Conservation (phyloP, 176 grass and related monocot genomes). For the Rhynchospora breviuscula region DNA sequence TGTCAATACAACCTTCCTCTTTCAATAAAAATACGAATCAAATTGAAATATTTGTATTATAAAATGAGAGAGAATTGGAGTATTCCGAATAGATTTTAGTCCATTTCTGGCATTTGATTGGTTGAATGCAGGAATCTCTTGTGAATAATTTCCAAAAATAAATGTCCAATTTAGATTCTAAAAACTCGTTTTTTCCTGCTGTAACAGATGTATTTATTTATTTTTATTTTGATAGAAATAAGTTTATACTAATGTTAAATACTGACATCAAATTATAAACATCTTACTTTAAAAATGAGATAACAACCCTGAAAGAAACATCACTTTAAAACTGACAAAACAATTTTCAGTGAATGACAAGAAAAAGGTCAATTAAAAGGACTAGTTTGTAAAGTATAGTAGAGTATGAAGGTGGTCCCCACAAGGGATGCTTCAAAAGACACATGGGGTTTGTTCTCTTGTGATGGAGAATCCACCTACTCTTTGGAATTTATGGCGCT, state of each 20-base stretch:
- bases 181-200: too few species aligned
- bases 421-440: conserved; percentile 13
- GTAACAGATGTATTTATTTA: too few species aligned
- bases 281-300: not conserved
- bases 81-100: not conserved
- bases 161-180: too few species aligned
- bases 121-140: too few species aligned
- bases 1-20: too few species aligned
- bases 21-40: not conserved
- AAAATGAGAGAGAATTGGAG: not conserved
- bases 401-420: not conserved
- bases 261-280: not conserved
- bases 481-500: conserved; percentile 35
- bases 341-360: not conserved
- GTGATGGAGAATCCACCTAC: conserved; percentile 47
- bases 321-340: not conserved
- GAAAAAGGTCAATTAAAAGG: not conserved
- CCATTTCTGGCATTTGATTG: too few species aligned
- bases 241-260: not conserved
- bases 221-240: not conserved
- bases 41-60: not conserved
- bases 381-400: not conserved
- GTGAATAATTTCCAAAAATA: too few species aligned
- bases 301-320: not conserved
- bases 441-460: conserved; percentile 43